Evolutionary conservation across 495 filamentous ascomycete genomes (phyloP).

Genomic region (Tricharina praecox): DNA sequence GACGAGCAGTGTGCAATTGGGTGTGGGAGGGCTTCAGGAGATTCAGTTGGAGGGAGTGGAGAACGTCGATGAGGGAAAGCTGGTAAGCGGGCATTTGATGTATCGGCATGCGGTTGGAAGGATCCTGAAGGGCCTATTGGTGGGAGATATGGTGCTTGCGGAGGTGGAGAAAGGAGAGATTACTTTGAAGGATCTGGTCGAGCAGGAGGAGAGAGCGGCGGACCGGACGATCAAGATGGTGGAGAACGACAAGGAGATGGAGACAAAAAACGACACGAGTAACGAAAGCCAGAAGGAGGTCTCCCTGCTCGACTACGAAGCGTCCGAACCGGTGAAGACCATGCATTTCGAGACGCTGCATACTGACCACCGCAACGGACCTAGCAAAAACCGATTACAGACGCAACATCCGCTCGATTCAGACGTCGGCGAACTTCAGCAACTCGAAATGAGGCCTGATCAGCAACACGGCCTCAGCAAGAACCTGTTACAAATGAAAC

Average conservation of each 20-base stretch:
- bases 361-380: too few species aligned
- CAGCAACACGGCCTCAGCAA: too few species aligned
- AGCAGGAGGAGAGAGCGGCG: conserved; percentile 19
- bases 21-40: conserved; percentile 21
- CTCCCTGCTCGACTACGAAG: too few species aligned
- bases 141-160: conserved; percentile 19
- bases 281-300: background rate
- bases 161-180: conserved; percentile 23
- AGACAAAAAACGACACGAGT: background rate
- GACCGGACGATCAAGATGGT: conserved; percentile 4
- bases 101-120: conserved; percentile 19
- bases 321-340: too few species aligned
- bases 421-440: too few species aligned
- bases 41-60: conserved; percentile 18
- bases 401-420: too few species aligned
- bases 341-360: too few species aligned
- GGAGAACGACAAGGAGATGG: background rate
- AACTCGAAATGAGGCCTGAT: too few species aligned
- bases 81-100: conserved; percentile 21
- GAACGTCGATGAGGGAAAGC: conserved; percentile 12
- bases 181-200: background rate
- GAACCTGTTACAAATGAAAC: too few species aligned
- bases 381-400: too few species aligned
- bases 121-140: conserved; percentile 13
- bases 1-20: conserved; percentile 19